Evolutionary conservation across 345 rosid species (phyloP).

Genomic region (Acer yangbiense): DNA sequence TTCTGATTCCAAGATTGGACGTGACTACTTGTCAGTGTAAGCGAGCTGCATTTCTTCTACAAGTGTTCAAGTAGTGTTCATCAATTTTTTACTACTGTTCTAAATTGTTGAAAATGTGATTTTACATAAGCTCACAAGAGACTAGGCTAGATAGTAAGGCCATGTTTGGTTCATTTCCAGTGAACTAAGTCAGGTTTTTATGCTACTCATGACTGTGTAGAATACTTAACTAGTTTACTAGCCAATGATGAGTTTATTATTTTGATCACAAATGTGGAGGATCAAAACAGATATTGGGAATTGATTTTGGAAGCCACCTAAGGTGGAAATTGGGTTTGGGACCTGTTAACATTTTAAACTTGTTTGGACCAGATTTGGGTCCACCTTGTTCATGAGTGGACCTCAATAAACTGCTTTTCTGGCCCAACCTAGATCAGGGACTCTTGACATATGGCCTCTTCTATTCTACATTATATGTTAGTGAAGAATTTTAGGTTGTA

Average conservation of each 20-base stretch:
- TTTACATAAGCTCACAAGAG: neutral
- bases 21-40: neutral
- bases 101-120: slow-evolving; percentile 9
- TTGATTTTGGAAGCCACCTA: neutral
- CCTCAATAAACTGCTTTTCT: neutral
- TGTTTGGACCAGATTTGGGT: neutral
- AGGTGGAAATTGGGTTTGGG: slow-evolving; percentile 3
- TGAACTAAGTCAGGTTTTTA: neutral
- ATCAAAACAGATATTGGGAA: neutral
- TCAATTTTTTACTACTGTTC: neutral
- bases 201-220: neutral
- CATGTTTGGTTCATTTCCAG: neutral
- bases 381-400: neutral
- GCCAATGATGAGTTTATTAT: neutral
- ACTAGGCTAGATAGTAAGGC: too few relatives aligned
- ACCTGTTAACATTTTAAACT: neutral
- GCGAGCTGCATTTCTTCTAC: neutral
- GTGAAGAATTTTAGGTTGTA: neutral
- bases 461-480: neutral
- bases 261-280: neutral
- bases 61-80: neutral
- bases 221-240: neutral
- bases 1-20: neutral
- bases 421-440: neutral
- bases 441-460: neutral